phyloP scores from a whole-genome alignment of 495 filamentous ascomycete species.

The Lophium mytilinum region DNA sequence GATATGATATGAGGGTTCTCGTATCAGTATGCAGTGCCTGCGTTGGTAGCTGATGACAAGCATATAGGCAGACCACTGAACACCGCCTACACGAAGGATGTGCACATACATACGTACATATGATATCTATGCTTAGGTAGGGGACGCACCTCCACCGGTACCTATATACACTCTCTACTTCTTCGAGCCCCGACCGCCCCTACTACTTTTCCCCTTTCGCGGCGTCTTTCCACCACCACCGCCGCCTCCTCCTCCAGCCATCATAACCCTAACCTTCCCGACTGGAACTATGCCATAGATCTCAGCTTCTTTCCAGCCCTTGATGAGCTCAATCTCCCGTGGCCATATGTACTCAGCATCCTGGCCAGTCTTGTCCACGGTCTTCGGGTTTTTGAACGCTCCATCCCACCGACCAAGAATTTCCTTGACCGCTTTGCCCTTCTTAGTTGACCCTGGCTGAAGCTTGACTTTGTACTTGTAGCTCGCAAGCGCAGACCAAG shows the following conservation, averaged over 20 bases:
- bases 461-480: slow-evolving; percentile 89
- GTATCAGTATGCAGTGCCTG: no score
- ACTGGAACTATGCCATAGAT: slow-evolving; percentile 75
- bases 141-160: no score
- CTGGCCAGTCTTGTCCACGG: slow-evolving; percentile 45
- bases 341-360: slow-evolving; percentile 75
- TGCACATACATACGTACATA: no score
- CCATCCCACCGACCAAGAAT: slow-evolving; percentile 65
- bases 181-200: slow-evolving; percentile 38
- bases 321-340: slow-evolving; percentile 72
- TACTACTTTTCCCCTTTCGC: slow-evolving; percentile 35
- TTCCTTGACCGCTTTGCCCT: slow-evolving; percentile 90
- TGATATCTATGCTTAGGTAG: no score
- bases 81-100: no score
- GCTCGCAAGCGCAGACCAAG: slow-evolving; percentile 68
- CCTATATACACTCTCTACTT: slow-evolving; percentile 13
- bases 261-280: slow-evolving; percentile 76
- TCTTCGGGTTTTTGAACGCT: slow-evolving; percentile 42
- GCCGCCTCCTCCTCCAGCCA: slow-evolving; percentile 38
- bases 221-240: slow-evolving; percentile 40
- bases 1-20: no score
- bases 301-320: slow-evolving; percentile 71
- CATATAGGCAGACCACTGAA: no score
- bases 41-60: no score
- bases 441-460: slow-evolving; percentile 83